These are phyloP conservation scores for Sisymbrium altissimum DNA, from an alignment of 345 rosid species.

Conservation along the genomic window DNA sequence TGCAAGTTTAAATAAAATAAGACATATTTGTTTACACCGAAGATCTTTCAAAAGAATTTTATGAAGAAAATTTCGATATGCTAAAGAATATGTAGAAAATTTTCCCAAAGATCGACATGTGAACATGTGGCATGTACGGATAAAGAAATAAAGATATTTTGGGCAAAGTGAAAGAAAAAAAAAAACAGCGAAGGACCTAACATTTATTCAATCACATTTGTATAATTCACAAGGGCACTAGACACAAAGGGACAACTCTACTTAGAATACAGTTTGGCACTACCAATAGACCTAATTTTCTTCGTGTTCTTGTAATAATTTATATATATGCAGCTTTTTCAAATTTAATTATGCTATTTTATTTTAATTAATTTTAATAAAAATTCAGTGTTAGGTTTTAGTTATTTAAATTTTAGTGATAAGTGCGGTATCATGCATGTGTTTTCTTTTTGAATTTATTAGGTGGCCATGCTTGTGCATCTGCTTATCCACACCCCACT, in stretches of 20 bases:
- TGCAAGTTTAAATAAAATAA: background rate
- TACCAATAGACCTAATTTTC: constrained; percentile 31
- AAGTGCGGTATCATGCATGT: constrained; percentile 35
- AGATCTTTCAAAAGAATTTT: too few species aligned
- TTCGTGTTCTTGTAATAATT: constrained; percentile 13
- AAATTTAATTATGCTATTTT: background rate
- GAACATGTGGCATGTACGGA: constrained; percentile 33
- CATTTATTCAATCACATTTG: constrained; percentile 1
- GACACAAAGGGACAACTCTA: constrained; percentile 28
- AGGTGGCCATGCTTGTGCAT: constrained; percentile 39
- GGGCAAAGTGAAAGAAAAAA: background rate
- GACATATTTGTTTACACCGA: background rate
- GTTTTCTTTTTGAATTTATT: constrained; percentile 32
- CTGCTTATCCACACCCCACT: constrained; percentile 34
- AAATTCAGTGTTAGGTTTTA: constrained; percentile 13
- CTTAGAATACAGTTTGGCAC: constrained; percentile 27
- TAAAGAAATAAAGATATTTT: background rate
- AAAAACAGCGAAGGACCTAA: constrained; percentile 12
- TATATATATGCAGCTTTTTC: constrained; percentile 8
- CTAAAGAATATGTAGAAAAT: background rate
- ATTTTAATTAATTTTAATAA: background rate
- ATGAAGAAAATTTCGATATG: background rate
- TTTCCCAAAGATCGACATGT: constrained; percentile 24
- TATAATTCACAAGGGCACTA: constrained; percentile 13
- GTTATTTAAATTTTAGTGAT: constrained; percentile 20